Conservation (phyloP, 164 flowering plant genomes). For the Cinnamomum micranthum region DNA sequence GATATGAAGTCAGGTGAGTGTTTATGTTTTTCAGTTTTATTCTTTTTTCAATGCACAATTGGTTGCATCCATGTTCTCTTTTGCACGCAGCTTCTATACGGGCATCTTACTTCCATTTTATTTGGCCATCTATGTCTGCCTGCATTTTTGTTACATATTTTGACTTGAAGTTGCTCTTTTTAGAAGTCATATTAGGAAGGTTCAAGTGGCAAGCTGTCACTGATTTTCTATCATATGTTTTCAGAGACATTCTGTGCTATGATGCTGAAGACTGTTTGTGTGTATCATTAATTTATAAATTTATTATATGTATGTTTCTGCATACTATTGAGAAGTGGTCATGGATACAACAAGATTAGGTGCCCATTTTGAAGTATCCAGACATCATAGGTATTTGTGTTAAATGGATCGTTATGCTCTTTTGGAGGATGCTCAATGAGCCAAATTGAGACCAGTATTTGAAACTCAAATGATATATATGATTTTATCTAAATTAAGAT, state of each 20-base stretch:
- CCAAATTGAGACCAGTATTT: not conserved
- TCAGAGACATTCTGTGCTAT: not conserved
- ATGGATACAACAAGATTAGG: not conserved
- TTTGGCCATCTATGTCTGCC: not conserved
- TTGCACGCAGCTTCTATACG: not conserved
- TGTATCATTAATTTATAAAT: not conserved
- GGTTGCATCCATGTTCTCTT: not conserved
- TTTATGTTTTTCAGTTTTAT: not conserved
- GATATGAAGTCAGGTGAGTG: constrained; percentile 95
- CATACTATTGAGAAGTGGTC: not conserved
- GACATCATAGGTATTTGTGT: not conserved
- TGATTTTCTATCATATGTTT: not conserved
- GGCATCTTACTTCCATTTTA: too few relatives aligned
- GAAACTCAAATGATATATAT: not conserved
- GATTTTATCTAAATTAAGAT: not conserved
- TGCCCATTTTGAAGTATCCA: not conserved
- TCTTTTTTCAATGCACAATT: not conserved
- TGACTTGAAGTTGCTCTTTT: not conserved
- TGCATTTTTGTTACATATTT: not conserved
- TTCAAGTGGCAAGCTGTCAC: not conserved
- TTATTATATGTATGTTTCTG: not conserved
- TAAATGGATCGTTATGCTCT: not conserved
- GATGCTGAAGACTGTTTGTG: not conserved
- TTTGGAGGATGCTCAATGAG: not conserved
- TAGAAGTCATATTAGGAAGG: constrained; percentile 4